Base-by-base conservation (phyloP, 257 asterid genomes). In the Galeopsis tetrahit region DNA sequence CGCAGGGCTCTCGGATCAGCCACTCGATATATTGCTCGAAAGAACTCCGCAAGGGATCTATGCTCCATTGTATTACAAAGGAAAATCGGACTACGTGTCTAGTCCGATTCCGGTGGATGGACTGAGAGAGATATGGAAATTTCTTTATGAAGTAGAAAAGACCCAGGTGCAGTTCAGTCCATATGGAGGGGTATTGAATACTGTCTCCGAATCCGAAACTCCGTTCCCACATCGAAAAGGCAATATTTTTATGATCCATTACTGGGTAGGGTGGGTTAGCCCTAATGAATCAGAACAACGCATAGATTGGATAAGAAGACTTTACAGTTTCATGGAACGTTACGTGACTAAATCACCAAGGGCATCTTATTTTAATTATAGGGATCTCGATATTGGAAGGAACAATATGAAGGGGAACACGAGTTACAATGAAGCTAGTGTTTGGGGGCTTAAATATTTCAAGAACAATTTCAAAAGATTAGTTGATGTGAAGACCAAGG, bases 371-470 rank as follows among this genome's bases (percentile, higher is more conserved):
- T 3, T 76, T 60, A 81, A 81, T 31, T 80, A 73, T 44, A 80
- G 81, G 39, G 84, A 81, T 74, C 78, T 78, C 4, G 86, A 82
- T 68, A 2, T 82, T 2, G 86, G 83, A 56, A 70, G 69, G 7
- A 81, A 81, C 55, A 71, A 71, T 55, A 72, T 21, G 28, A 21
- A 52, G 9, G 78, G 72, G 0, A 43, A 13, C 8, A 78, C 81
- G 0, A 82, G 81, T 21, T 75, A 75, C 36, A 74, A 69, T 4
- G 56, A 82, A 11, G 78, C 85, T 4, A 82, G 85, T 13, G 38
- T 71, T 56, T 80, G 78, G 72, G 81, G 84, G 2, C 10, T 36
- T 0, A 76, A 70, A 61, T 80, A 80, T 39, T 80, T 62, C 7
- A 59, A 39, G 3, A 53, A 33, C 1, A 77, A 77, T 40, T 77